Evolutionary conservation across 2,329 filamentous ascomycete species (phyloP).

Genomic region (Colletotrichum spinosum): DNA sequence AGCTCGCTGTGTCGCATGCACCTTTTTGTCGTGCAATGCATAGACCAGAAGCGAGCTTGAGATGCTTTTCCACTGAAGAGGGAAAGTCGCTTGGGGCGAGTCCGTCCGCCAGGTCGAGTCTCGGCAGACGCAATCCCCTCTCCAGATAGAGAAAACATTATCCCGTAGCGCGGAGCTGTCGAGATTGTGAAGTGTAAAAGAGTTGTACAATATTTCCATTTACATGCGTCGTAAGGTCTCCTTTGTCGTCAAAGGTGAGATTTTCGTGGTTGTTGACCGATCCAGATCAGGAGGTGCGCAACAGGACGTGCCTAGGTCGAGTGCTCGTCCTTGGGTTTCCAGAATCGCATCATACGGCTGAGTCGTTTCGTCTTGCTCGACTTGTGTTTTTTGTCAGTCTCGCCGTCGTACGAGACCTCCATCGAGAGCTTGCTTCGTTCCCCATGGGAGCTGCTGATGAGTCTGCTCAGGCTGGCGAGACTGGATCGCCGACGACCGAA

Average conservation of each 20-base stretch:
- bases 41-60: conserved; percentile 12
- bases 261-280: conserved; percentile 1
- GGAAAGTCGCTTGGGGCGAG: background rate
- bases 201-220: conserved; percentile 52
- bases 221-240: conserved; percentile 48
- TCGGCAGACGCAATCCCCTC: background rate
- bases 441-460: conserved; percentile 80
- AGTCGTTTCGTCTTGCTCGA: conserved; percentile 75
- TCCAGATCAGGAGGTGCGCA: too few relatives aligned
- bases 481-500: conserved; percentile 80
- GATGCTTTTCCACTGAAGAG: conserved; percentile 21
- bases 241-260: conserved; percentile 24
- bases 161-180: conserved; percentile 18
- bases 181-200: conserved; percentile 40
- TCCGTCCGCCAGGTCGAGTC: conserved; percentile 3
- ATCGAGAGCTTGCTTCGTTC: conserved; percentile 81
- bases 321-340: conserved; percentile 70
- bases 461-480: conserved; percentile 79
- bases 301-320: conserved; percentile 39
- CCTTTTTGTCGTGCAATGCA: background rate
- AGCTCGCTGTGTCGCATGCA: conserved; percentile 7
- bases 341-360: conserved; percentile 83
- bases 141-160: conserved; percentile 20
- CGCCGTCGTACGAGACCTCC: conserved; percentile 69
- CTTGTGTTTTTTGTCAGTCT: conserved; percentile 68